Evolutionary conservation across 768 basidiomycete species (phyloP).

Genomic region (Auricularia sp.): DNA sequence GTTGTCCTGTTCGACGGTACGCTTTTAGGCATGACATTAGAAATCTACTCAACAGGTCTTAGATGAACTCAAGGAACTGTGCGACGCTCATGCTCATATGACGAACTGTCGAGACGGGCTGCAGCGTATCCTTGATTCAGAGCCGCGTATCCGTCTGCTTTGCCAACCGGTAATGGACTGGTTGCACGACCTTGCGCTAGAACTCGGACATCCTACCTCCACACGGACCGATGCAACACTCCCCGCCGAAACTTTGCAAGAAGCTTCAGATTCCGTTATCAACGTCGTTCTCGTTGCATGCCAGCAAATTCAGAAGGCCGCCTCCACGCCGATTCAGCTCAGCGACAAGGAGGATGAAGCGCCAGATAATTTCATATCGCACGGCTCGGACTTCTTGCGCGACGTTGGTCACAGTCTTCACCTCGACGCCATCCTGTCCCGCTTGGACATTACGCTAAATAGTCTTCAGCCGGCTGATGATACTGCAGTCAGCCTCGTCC

Average conservation of each 20-base stretch:
- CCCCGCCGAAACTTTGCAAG: background rate
- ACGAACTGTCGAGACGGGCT: too few relatives aligned
- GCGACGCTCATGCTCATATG: too few relatives aligned
- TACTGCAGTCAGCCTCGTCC: conserved; percentile 16
- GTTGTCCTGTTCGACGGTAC: too few relatives aligned
- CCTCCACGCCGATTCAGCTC: background rate
- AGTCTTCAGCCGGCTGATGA: conserved; percentile 1
- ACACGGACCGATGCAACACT: background rate
- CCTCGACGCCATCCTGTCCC: conserved; percentile 31
- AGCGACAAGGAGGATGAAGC: background rate
- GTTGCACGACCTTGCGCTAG: background rate
- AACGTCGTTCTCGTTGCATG: background rate
- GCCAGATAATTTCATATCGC: conserved; percentile 41
- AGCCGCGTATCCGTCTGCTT: too few relatives aligned
- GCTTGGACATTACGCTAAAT: conserved; percentile 22
- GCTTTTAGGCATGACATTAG: too few relatives aligned
- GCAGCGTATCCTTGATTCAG: too few relatives aligned
- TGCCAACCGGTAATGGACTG: too few relatives aligned
- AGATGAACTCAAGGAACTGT: too few relatives aligned
- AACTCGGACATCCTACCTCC: background rate
- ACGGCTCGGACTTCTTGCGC: conserved; percentile 34
- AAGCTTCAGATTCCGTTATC: background rate
- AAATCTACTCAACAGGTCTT: too few relatives aligned
- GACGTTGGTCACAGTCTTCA: conserved; percentile 16
- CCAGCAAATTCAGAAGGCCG: background rate